Percentiles rank a stretch among this genome's conserved stretches.
Evolutionary conservation across 768 basidiomycete genomes (phyloP).

Genomic region (Mycena kentingensis): DNA sequence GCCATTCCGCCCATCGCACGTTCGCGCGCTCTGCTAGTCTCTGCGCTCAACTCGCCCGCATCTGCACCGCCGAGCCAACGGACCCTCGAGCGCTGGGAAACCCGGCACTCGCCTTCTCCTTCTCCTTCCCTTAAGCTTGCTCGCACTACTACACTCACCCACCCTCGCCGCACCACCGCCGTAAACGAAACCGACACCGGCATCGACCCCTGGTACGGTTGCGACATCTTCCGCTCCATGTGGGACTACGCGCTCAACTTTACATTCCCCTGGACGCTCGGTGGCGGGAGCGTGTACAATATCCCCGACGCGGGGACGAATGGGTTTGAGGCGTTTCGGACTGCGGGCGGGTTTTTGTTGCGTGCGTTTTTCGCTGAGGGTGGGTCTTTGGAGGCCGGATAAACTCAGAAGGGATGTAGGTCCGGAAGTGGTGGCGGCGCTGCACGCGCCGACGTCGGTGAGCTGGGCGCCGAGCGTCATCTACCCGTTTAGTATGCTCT

Average conservation of each 20-base stretch:
- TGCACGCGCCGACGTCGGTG: constrained; percentile 68
- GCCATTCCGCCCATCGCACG: constrained; percentile 4
- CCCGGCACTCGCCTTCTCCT: constrained; percentile 29
- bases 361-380: constrained; percentile 36
- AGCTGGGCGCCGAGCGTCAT: constrained; percentile 37
- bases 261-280: constrained; percentile 57
- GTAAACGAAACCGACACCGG: constrained; percentile 57
- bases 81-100: constrained; percentile 22
- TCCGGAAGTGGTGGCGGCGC: constrained; percentile 50
- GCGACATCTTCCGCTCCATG: constrained; percentile 62
- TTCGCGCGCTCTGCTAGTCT: no score
- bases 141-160: background rate
- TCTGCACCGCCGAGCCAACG: constrained; percentile 26
- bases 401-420: constrained; percentile 31
- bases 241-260: constrained; percentile 73
- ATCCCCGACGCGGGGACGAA: constrained; percentile 57
- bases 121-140: no score
- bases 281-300: constrained; percentile 42
- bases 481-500: constrained; percentile 35
- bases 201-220: constrained; percentile 64
- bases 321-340: constrained; percentile 47
- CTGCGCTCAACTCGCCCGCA: constrained; percentile 22
- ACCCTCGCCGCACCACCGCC: constrained; percentile 46
- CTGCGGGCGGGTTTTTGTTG: constrained; percentile 52
- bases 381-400: background rate